Conservation (phyloP, 225 moss, liverwort and hornwort species). For the Pseudoscleropodium purum region DNA sequence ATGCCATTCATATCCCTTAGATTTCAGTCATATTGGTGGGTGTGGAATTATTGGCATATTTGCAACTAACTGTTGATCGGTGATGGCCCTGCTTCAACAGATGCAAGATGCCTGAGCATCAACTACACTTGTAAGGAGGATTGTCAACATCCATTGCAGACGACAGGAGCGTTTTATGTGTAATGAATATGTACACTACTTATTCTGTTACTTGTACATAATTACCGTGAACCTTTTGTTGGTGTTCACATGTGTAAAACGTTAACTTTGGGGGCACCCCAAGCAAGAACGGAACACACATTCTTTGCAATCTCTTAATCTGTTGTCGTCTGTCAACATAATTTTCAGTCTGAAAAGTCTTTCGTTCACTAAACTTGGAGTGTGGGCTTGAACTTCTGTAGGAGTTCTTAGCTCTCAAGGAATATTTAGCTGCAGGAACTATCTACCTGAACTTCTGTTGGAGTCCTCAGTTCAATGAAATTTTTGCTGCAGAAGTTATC, state of each 20-base stretch:
- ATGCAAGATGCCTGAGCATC: constrained; percentile 14
- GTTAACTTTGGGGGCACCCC: neutral
- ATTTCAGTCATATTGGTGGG: neutral
- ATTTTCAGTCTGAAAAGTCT: neutral
- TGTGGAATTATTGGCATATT: neutral
- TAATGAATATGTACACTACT: neutral
- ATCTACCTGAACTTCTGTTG: neutral
- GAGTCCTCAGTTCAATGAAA: neutral
- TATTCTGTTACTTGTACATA: neutral
- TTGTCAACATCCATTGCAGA: constrained; percentile 3
- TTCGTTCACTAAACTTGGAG: neutral
- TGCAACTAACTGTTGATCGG: neutral
- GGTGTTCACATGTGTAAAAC: neutral
- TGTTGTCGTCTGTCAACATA: neutral
- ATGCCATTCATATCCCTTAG: neutral
- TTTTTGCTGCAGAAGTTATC: neutral
- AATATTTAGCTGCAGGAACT: neutral
- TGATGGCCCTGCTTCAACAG: constrained; percentile 12
- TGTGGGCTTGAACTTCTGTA: neutral
- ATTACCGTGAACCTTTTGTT: neutral
- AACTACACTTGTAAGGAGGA: neutral
- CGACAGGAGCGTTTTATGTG: neutral
- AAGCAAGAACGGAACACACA: neutral
- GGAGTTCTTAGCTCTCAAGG: neutral
- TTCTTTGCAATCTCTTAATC: neutral